phyloP scores from a whole-genome alignment of 495 filamentous ascomycete genomes.

The Aspergillus leporis region DNA sequence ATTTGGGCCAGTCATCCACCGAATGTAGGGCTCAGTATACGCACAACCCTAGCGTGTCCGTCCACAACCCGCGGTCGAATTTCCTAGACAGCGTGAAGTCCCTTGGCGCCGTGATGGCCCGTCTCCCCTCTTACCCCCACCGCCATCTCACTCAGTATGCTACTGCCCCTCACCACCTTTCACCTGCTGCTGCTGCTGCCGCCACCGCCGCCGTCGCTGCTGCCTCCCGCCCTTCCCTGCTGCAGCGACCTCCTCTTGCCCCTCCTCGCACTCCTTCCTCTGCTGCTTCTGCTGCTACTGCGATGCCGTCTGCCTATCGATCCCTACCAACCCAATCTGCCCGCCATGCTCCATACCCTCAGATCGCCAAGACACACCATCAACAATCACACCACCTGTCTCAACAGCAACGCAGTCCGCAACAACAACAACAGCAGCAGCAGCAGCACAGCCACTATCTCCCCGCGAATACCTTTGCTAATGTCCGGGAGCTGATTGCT shows the following conservation, averaged over 20 bases:
- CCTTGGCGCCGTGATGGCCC: conserved; percentile 37
- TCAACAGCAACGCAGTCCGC: conserved; percentile 28
- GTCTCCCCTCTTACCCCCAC: conserved; percentile 38
- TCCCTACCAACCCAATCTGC: conserved; percentile 44
- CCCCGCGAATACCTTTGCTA: conserved; percentile 49
- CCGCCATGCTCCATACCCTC: conserved; percentile 46
- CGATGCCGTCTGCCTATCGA: conserved; percentile 55
- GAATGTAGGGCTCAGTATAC: conserved; percentile 93
- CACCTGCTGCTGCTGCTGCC: conserved; percentile 22
- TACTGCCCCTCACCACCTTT: conserved; percentile 21
- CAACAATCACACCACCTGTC: conserved; percentile 16
- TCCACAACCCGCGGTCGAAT: conserved; percentile 60
- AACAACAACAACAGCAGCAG: conserved; percentile 21
- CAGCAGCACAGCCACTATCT: conserved; percentile 28
- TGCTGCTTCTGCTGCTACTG: conserved; percentile 40
- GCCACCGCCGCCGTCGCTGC: conserved; percentile 17
- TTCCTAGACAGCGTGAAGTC: conserved; percentile 57
- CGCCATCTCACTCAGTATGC: conserved; percentile 33
- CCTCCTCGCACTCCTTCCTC: conserved; percentile 29
- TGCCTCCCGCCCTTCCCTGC: conserved; percentile 23
- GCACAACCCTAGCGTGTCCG: conserved; percentile 63
- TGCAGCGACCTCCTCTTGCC: conserved; percentile 26
- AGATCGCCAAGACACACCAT: conserved; percentile 41
- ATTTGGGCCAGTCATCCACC: conserved; percentile 82
- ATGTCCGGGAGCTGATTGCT: conserved; percentile 49